These are phyloP conservation scores for Torulaspora maleeae DNA, from an alignment of 805 yeast species.

Conservation along the genomic window DNA sequence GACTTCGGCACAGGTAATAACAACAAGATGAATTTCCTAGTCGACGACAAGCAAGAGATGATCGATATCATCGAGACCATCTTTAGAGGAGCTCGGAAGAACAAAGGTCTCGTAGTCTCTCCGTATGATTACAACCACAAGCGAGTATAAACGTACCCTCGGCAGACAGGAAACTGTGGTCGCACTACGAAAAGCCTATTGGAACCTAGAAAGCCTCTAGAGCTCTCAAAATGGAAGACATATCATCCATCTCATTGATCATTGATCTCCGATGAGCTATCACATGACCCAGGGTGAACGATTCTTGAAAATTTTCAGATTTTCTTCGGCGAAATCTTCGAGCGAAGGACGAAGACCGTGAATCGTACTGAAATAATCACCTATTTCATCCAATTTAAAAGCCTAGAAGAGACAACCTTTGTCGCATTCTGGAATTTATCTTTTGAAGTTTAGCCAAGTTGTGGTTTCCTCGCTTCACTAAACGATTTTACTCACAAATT, in stretches of 20 bases:
- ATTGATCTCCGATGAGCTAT: not conserved
- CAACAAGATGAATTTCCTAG: constrained; percentile 80
- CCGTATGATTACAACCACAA: constrained; percentile 62
- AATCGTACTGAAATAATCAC: not conserved
- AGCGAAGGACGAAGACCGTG: constrained; percentile 1
- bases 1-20: constrained; percentile 98
- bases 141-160: constrained; percentile 15
- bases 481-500: constrained; percentile 29
- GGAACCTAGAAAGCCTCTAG: no score
- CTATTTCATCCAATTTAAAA: not conserved
- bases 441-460: constrained; percentile 14
- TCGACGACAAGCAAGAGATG: constrained; percentile 79
- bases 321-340: not conserved
- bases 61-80: constrained; percentile 87
- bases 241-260: no score
- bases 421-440: not conserved
- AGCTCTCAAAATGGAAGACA: no score
- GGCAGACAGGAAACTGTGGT: not conserved
- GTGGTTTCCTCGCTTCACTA: constrained; percentile 22
- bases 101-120: constrained; percentile 83
- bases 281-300: not conserved
- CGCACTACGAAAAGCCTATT: no score
- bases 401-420: not conserved
- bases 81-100: constrained; percentile 86
- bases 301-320: constrained; percentile 1